Conservation (phyloP, 116 monocot genomes). For the Thalassia testudinum region DNA sequence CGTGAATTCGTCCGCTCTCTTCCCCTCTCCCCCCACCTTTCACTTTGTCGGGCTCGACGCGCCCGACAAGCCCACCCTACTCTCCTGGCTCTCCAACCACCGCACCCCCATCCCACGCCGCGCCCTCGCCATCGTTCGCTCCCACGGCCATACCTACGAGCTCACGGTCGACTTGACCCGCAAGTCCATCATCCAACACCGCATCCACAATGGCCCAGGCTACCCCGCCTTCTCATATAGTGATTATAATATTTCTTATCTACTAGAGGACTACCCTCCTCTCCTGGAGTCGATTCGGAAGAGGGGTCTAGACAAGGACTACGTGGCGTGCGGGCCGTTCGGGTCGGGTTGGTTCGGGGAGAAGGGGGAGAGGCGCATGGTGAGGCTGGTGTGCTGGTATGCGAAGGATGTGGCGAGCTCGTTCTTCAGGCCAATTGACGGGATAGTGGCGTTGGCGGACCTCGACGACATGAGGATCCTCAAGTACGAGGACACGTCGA, state of each 20-base stretch:
- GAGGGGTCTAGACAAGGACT: slow-evolving; percentile 20
- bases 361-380: slow-evolving; percentile 15
- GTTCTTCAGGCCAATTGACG: slow-evolving; percentile 45
- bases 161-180: slow-evolving; percentile 27
- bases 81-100: slow-evolving; percentile 13
- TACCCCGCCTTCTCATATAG: slow-evolving; percentile 13
- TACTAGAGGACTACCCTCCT: slow-evolving; percentile 37
- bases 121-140: slow-evolving; percentile 25
- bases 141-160: slow-evolving; percentile 9
- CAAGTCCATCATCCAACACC: slow-evolving; percentile 6
- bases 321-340: slow-evolving; percentile 35
- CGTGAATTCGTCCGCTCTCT: background rate
- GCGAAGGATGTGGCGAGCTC: slow-evolving; percentile 16
- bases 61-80: slow-evolving; percentile 36
- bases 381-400: slow-evolving; percentile 30
- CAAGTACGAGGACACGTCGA: slow-evolving; percentile 23
- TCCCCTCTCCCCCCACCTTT: slow-evolving; percentile 16
- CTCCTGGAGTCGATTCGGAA: slow-evolving; percentile 38
- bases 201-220: slow-evolving; percentile 16
- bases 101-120: slow-evolving; percentile 4
- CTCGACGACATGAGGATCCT: slow-evolving; percentile 39
- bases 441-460: slow-evolving; percentile 31
- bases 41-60: slow-evolving; percentile 61
- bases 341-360: slow-evolving; percentile 61
- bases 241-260: background rate